phyloP scores from a whole-genome alignment of 176 grass and related monocot species.

The Rhynchospora pubera region DNA sequence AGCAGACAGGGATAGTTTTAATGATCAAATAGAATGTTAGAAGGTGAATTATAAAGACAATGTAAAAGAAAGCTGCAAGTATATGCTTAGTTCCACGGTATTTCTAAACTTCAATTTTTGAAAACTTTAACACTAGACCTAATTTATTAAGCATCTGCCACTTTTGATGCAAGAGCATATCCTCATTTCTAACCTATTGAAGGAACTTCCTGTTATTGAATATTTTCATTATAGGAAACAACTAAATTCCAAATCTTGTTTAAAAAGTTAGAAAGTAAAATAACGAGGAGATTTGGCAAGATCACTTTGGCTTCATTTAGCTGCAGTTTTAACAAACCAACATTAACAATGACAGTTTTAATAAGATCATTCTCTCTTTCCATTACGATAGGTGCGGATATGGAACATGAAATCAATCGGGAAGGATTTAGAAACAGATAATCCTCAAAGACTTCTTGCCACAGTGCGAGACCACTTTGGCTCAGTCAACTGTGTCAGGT shows the following conservation, averaged over 20 bases:
- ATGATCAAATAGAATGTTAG: not conserved
- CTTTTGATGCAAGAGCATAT: not conserved
- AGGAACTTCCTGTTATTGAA: not conserved
- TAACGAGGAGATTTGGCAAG: not conserved
- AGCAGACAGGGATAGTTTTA: not conserved
- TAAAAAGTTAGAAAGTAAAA: not conserved
- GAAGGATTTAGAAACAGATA: slow-evolving; percentile 29
- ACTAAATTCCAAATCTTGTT: not conserved
- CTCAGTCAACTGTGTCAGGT: slow-evolving; percentile 97
- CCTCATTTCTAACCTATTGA: not conserved
- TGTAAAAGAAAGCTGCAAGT: not conserved
- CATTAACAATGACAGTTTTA: not conserved
- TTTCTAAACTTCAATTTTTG: not conserved
- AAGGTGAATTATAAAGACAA: not conserved
- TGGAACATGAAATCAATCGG: slow-evolving; percentile 93
- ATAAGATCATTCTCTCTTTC: not conserved
- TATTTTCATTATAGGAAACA: not conserved
- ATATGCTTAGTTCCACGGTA: not conserved
- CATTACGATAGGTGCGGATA: slow-evolving; percentile 63
- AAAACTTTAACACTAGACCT: not conserved
- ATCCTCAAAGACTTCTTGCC: slow-evolving; percentile 59
- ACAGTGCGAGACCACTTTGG: slow-evolving; percentile 92
- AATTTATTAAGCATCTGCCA: not conserved
- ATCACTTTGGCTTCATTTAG: not conserved
- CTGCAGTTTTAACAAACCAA: not conserved